phyloP scores from a whole-genome alignment of 2,329 filamentous ascomycete genomes.

The Epichloe scottii region DNA sequence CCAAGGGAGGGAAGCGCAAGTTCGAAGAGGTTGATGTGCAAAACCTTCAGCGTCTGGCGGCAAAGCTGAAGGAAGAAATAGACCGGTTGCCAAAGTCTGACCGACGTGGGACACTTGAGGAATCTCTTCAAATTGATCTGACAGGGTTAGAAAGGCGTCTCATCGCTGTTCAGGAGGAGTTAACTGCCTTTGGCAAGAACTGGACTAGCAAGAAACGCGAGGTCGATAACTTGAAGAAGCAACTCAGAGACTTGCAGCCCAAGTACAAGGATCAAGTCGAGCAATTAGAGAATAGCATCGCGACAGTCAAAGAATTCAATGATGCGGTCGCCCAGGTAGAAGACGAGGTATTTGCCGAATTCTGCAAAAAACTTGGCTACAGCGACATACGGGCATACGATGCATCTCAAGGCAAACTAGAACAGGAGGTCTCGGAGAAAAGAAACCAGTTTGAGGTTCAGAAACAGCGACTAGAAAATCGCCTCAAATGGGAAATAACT shows the following conservation, averaged over 20 bases:
- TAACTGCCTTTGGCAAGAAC: slow-evolving; percentile 70
- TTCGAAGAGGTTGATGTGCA: slow-evolving; percentile 89
- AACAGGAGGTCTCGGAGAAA: slow-evolving; percentile 81
- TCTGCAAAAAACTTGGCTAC: slow-evolving; percentile 78
- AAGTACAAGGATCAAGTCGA: slow-evolving; percentile 63
- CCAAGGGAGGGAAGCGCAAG: slow-evolving; percentile 62
- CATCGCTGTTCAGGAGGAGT: slow-evolving; percentile 58
- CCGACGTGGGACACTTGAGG: slow-evolving; percentile 64
- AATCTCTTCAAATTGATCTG: slow-evolving; percentile 68
- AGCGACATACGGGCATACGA: slow-evolving; percentile 86
- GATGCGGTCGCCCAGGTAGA: slow-evolving; percentile 66
- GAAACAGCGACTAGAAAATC: slow-evolving; percentile 57
- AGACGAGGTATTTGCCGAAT: slow-evolving; percentile 73
- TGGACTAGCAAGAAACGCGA: slow-evolving; percentile 74
- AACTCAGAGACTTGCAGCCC: slow-evolving; percentile 64
- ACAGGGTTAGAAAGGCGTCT: slow-evolving; percentile 68
- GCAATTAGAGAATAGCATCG: slow-evolving; percentile 48
- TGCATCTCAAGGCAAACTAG: slow-evolving; percentile 79
- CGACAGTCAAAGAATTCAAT: slow-evolving; percentile 39
- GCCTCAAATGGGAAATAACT: slow-evolving; percentile 43
- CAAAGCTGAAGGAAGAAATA: slow-evolving; percentile 67
- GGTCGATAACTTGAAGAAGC: slow-evolving; percentile 56
- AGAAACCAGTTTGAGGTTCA: slow-evolving; percentile 79
- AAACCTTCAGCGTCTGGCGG: slow-evolving; percentile 62
- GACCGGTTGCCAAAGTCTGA: slow-evolving; percentile 68